These are phyloP conservation scores for Harrya chromipes DNA, from an alignment of 768 basidiomycete genomes.

Conservation along the genomic window DNA sequence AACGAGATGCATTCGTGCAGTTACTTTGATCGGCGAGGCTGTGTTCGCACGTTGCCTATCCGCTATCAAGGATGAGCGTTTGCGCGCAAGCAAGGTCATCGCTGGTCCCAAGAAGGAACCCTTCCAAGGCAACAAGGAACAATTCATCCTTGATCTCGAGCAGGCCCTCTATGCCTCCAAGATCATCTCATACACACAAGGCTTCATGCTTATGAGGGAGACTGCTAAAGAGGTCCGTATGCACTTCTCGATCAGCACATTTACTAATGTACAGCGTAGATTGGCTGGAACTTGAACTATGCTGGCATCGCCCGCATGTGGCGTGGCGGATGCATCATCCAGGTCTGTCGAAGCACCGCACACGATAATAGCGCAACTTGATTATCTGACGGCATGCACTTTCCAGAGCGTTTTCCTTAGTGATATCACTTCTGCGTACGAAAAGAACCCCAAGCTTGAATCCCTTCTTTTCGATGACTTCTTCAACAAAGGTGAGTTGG, in stretches of 20 bases:
- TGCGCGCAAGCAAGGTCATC: conserved; percentile 87
- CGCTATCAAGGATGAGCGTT: conserved; percentile 93
- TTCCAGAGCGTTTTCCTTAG: conserved; percentile 84
- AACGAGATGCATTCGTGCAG: conserved; percentile 38
- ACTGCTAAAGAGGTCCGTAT: conserved; percentile 82
- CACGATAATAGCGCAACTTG: conserved; percentile 12
- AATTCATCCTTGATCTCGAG: conserved; percentile 99
- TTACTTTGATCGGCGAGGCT: conserved; percentile 98
- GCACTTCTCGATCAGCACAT: neutral
- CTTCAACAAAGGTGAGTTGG: conserved; percentile 80
- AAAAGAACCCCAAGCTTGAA: conserved; percentile 80
- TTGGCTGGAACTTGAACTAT: conserved; percentile 92
- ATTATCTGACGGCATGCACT: conserved; percentile 8
- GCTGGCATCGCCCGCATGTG: conserved; percentile 98
- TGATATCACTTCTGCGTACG: conserved; percentile 89
- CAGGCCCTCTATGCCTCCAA: conserved; percentile 99
- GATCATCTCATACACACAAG: conserved; percentile 99
- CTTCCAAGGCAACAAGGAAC: conserved; percentile 97
- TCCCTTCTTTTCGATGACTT: conserved; percentile 95
- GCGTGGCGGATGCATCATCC: conserved; percentile 99
- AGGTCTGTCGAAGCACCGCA: conserved; percentile 42
- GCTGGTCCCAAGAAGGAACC: conserved; percentile 87
- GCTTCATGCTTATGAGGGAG: conserved; percentile 99
- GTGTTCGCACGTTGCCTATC: conserved; percentile 99
- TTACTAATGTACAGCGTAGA: conserved; percentile 34